Base-by-base conservation (phyloP, 768 basidiomycete genomes). In the Dictyophora rubrovolvata region DNA sequence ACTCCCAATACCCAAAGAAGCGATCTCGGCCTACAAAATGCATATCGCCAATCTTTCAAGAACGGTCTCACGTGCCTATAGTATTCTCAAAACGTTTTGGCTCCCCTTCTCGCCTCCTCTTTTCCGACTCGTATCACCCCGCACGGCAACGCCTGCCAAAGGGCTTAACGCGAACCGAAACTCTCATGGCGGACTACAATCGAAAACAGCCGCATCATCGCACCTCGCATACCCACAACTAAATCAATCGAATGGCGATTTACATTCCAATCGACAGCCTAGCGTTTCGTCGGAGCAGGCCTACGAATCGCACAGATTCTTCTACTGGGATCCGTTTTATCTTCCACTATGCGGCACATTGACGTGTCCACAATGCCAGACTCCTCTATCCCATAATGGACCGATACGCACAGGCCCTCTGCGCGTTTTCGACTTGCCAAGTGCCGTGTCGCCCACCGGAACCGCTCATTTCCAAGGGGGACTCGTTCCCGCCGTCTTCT, bases 251-350 rank as follows among this genome's bases (percentile, higher is more conserved):
- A 47, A 42, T 34, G 48, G 56, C 22, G 50, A 57, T 53, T 21
- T 50, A 21, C 47, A 56, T 12, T 16, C 47, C 33, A 17, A n/a
- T 37, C 18, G n/a, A 20, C n/a, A 51, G 20, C 37, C 23, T 28
- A 20, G 56, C 28, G 20, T 49, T 37, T 0, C 23, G 18, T 12
- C 22, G 21, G 57, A 59, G 5, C 57, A 57, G 23, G 33, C 28
- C 18, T 49, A 53, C 33, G 57, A 52, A 20, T 18, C 49, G 56
- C 84, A 89, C 62, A 81, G 80, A 3, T 91, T 91, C 70, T 72
- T 91, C n/a, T 91, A 87, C 64, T 91, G 89, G 89, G 89, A 91
- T 61, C 89, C 89, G 0, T 83, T 84, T 53, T 86, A 88, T 0
- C 80, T 91, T 51, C 82, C 89, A 9, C 87, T 90, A 73, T 87